Conservation (phyloP, 257 asterid genomes). For the Verbascum thapsus region DNA sequence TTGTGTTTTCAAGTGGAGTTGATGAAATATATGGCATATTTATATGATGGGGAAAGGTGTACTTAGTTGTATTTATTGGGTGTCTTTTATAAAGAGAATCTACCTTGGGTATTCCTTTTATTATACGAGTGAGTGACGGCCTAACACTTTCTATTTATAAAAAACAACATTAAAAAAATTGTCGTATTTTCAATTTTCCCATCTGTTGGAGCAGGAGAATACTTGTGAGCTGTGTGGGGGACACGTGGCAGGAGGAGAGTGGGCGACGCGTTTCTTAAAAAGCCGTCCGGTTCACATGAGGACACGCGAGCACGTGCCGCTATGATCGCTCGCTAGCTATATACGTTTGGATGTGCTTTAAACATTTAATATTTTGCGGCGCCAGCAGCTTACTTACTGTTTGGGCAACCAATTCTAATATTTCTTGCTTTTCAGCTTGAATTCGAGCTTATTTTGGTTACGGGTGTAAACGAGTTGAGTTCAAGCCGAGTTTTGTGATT, state of each 20-base stretch:
- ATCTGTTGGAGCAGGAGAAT: not conserved
- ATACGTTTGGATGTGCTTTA: not conserved
- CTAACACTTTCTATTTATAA: slow-evolving; percentile 25
- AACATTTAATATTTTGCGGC: slow-evolving; percentile 32
- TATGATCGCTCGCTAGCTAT: no score
- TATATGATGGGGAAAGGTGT: slow-evolving; percentile 13
- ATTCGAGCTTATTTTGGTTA: no score
- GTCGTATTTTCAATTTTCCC: not conserved
- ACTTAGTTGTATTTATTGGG: slow-evolving; percentile 20
- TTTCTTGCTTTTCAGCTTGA: no score
- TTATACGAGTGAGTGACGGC: no score
- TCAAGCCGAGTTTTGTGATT: no score
- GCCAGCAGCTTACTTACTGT: slow-evolving; percentile 21
- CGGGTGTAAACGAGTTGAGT: no score
- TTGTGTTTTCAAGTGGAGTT: slow-evolving; percentile 9
- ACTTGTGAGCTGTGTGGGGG: slow-evolving; percentile 10
- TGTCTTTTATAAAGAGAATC: slow-evolving; percentile 35
- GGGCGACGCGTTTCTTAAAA: slow-evolving; percentile 36
- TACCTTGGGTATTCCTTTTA: slow-evolving; percentile 26
- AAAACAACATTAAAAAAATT: no score
- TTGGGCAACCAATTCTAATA: no score
- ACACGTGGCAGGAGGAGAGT: slow-evolving; percentile 33
- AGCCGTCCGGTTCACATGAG: slow-evolving; percentile 40
- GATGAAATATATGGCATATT: not conserved
- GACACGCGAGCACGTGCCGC: slow-evolving; percentile 60